A percentile compares a stretch with the other conserved stretches of the same genome.
Evolutionary conservation across 208 protist species (phyloP).

Genomic region (Strigomonas culicis): DNA sequence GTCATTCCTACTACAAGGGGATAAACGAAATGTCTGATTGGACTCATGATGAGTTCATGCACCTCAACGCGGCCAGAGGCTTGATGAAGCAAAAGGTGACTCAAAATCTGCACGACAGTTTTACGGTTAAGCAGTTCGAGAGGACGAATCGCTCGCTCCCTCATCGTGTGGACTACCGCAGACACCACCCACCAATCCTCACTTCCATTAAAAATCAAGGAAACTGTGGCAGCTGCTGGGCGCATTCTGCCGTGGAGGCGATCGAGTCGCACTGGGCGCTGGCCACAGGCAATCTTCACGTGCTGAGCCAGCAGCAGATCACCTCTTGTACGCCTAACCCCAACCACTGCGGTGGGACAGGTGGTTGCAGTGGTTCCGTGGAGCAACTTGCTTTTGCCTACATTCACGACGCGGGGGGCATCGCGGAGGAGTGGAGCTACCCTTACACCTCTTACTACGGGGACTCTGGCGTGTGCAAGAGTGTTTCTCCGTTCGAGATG

Average conservation of each 20-base stretch:
- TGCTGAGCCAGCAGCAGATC: conserved; percentile 90
- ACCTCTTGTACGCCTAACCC: conserved; percentile 86
- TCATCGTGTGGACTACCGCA: conserved; percentile 41
- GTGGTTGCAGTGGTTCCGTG: conserved; percentile 79
- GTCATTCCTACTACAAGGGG: conserved; percentile 19
- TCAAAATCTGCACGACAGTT: neutral
- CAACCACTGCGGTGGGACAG: conserved; percentile 45
- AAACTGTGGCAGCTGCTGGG: conserved; percentile 78
- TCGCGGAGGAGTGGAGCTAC: conserved; percentile 67
- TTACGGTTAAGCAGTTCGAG: no score
- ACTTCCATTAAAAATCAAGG: conserved; percentile 78
- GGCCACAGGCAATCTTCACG: conserved; percentile 44
- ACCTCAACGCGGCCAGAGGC: conserved; percentile 19
- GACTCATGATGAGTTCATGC: conserved; percentile 38
- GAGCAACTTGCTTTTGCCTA: conserved; percentile 77
- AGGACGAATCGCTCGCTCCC: conserved; percentile 18
- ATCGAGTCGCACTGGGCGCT: conserved; percentile 82
- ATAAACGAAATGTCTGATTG: conserved; percentile 51
- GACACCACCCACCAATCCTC: conserved; percentile 32
- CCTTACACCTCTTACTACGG: conserved; percentile 71
- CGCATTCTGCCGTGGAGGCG: conserved; percentile 45
- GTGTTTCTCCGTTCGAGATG: conserved; percentile 1
- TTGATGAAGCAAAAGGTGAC: neutral
- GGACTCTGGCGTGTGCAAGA: conserved; percentile 40
- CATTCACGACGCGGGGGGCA: conserved; percentile 40